phyloP scores from a whole-genome alignment of 345 rosid species.

The Populus nigra region DNA sequence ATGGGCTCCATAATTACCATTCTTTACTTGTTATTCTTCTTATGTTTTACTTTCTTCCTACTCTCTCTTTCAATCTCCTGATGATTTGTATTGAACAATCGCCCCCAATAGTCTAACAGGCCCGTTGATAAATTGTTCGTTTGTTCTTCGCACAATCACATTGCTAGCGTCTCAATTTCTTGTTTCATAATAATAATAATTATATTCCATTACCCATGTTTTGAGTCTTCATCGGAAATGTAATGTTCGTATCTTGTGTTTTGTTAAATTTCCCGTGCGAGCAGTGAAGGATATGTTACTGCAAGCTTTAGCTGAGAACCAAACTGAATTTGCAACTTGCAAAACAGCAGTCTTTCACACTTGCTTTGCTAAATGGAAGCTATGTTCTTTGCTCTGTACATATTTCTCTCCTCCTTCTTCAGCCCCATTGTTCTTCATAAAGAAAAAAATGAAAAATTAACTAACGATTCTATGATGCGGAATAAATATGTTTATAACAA shows the following conservation, averaged over 20 bases:
- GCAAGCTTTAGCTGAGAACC: not conserved
- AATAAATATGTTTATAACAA: too few species aligned
- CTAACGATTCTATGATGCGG: too few species aligned
- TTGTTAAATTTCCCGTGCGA: not conserved
- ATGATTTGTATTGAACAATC: not conserved
- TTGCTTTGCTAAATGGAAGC: too few species aligned
- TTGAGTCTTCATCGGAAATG: too few species aligned
- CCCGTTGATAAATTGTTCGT: not conserved
- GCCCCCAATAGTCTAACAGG: not conserved
- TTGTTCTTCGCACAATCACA: too few species aligned
- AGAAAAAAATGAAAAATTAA: too few species aligned
- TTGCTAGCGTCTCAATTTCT: not conserved
- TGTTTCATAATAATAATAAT: not conserved
- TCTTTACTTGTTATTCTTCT: not conserved
- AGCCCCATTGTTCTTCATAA: not conserved
- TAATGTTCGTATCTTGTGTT: not conserved
- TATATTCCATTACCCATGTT: too few species aligned
- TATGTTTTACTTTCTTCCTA: not conserved
- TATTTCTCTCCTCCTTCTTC: too few species aligned
- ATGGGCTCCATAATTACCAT: not conserved
- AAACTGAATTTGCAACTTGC: not conserved
- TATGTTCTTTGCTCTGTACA: too few species aligned
- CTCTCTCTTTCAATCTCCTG: not conserved
- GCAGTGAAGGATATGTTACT: too few species aligned
- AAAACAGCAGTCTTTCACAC: not conserved